Evolutionary conservation across 768 basidiomycete genomes (phyloP), one percentile per base, ranked within the genome.

Genomic region (Lanmaoa pseudosensibilis): DNA sequence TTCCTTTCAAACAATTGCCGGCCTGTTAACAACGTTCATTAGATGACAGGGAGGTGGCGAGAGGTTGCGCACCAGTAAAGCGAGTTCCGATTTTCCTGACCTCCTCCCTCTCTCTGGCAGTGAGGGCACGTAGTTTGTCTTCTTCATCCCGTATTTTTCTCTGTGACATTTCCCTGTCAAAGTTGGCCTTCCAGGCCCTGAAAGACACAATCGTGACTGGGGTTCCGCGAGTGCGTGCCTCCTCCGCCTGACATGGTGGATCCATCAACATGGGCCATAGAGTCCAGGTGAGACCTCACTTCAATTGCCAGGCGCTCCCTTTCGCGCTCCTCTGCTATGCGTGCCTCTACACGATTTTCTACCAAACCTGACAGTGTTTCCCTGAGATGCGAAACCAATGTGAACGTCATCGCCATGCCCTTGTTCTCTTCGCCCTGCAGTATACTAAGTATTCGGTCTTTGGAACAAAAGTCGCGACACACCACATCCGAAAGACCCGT

Each of bases 361-460:
- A 93, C 82, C 25, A 95, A 74, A 18, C 69, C 65, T 5, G 86
- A 82, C 16, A 98, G 75, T 48, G 83, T 78, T 72, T 98, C 94
- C 60, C 90, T 80, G 44, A 97, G 80, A 64, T 90, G 87, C 0
- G 90, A 88, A 12, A 94, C 87, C 18, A 99, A 78, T 0, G 96
- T 94, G 69, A 97, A 99, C 18, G 94, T 95, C 94, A 98, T 98
- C 3, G 97, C 94, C 88, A 95, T 95, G 41, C 93, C 93, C 21
- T 92, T 66, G 70, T 90, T 94, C 67, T 94, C 92, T 67, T 88
- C 83, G 53, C 89, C 90, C 88, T 91, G 55, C 33, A 46, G 38
- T 23, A 34, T 30, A 36, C 46, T 52, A 32, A 50, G 34, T 19
- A 38, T n/a, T 34, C 34, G 11, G 15, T 21, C 30, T 16, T 32